phyloP scores from a whole-genome alignment of 306 rosid species.

The Sesbania bispinosa region DNA sequence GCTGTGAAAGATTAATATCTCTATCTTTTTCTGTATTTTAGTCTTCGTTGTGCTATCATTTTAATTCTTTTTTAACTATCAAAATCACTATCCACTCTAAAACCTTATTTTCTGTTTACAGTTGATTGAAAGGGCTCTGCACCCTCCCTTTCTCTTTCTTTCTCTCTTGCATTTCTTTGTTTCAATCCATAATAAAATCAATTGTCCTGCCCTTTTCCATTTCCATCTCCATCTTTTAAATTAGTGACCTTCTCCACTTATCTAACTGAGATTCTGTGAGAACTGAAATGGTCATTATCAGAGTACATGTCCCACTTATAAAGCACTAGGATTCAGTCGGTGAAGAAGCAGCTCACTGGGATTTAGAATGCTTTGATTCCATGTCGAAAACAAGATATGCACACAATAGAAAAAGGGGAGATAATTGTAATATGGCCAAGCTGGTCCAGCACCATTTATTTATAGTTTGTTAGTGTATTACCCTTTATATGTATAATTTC shows the following conservation, averaged over 20 bases:
- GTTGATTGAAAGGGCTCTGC: neutral
- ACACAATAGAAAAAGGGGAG: neutral
- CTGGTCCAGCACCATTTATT: neutral
- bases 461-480: neutral
- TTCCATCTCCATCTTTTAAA: neutral
- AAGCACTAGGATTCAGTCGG: neutral
- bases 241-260: slow-evolving; percentile 6
- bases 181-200: neutral
- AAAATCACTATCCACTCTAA: neutral
- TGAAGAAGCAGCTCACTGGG: neutral
- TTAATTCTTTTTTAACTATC: neutral
- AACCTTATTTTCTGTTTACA: neutral
- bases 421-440: neutral
- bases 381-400: slow-evolving; percentile 11
- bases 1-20: neutral
- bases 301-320: neutral
- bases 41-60: neutral
- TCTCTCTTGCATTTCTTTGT: neutral
- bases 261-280: neutral
- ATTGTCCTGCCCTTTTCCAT: neutral
- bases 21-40: neutral
- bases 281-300: slow-evolving; percentile 18
- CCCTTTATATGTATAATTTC: neutral
- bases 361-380: neutral
- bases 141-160: neutral